phyloP scores from a whole-genome alignment of 176 grass and related monocot genomes.

The Musa troglodytarum region DNA sequence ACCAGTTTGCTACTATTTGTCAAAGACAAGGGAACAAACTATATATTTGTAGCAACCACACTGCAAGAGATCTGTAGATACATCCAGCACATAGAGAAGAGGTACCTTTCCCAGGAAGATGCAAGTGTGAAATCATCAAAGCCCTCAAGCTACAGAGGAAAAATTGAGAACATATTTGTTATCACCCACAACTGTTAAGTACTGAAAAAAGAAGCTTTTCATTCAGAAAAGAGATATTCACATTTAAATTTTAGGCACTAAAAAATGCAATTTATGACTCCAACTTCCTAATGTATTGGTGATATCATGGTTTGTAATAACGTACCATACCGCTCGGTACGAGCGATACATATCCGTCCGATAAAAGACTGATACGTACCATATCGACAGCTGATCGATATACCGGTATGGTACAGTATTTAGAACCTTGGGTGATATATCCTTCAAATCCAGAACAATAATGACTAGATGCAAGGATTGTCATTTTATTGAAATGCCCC shows the following conservation, averaged over 20 bases:
- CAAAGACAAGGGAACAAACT: neutral
- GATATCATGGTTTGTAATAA: too few species aligned
- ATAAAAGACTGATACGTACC: too few species aligned
- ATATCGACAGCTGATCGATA: too few species aligned
- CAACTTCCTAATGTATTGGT: neutral
- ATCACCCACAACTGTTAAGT: neutral
- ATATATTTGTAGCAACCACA: conserved; percentile 3
- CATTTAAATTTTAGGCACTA: neutral
- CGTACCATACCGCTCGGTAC: too few species aligned
- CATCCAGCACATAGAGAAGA: neutral
- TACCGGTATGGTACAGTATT: too few species aligned
- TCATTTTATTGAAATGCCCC: too few species aligned
- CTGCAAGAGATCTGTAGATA: conserved; percentile 7
- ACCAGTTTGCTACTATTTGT: neutral
- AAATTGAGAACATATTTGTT: conserved; percentile 3
- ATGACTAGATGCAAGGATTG: too few species aligned
- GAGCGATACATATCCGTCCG: too few species aligned
- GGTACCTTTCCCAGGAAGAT: conserved; percentile 96
- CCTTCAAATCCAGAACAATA: too few species aligned
- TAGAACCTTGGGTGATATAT: too few species aligned
- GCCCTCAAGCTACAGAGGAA: conserved; percentile 41
- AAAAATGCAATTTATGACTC: neutral
- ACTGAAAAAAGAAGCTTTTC: conserved; percentile 7
- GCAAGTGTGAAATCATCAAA: conserved; percentile 97
- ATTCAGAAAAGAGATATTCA: neutral